Evolutionary conservation across 352 stramenopile genomes (phyloP), one percentile per base, ranked within the genome.

Genomic region (Pythium biforme): DNA sequence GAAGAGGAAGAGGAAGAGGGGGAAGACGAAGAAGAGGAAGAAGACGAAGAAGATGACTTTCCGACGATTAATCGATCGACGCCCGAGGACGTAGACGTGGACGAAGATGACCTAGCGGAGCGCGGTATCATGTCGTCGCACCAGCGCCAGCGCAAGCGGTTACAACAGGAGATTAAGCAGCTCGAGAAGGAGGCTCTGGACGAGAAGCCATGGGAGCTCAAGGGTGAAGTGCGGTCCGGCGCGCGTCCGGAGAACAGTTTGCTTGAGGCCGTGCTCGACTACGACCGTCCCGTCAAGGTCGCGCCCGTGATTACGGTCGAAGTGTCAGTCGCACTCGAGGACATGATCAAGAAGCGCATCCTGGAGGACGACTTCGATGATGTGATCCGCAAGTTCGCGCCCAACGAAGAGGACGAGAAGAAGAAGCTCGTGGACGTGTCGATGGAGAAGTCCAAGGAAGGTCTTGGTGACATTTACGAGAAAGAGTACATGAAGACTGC

Each of bases 401-500:
- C 73, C 12, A 92, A 93, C 58, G 83, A 94, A 61, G 64, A 79
- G 50, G 79, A 83, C 52, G 62, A 78, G 62, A 90, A 94, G 69
- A 83, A 87, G 11, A 95, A 98, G 68, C 72, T 97, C 33, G 86
- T 92, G 34, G 92, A 98, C 46, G 88, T 98, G 49, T 97, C 90
- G 19, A 95, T 93, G 83, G 88, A 97, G 73, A 97, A 97, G 68
- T 89, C 76, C 33, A 95, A 91, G 73, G 77, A 96, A 51, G 89
- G 91, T 49, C 76, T 97, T 27, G 94, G 94, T 9, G 94, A 98
- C 66, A 85, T 98, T 49, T 98, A 98, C 70, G 94, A 98, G 69
- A 92, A 96, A 55, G 94, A 98, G 73, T 98, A 97, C 74, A 88
- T 98, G 70, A 98, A 98, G 79, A 97, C 90, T 8, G 88, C 90